Evolutionary conservation across 345 rosid genomes (phyloP), one percentile per base, ranked within the genome.

Genomic region (Rubroshorea leprosula): DNA sequence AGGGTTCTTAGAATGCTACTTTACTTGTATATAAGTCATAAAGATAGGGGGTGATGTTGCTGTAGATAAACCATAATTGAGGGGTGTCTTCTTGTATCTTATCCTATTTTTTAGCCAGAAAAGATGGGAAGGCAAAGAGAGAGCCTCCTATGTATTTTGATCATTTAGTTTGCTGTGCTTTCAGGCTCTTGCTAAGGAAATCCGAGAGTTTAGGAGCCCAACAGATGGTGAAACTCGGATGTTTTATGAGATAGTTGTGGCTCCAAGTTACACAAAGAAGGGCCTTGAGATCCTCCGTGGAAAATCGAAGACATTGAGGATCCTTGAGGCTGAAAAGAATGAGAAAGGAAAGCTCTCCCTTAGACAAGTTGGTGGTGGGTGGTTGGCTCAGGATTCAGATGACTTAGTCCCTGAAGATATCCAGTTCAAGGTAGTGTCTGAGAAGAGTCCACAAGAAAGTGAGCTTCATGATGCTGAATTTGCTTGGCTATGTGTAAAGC

Each of bases 401-500:
- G 96, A 89, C 52, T 38, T 83, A 58, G 82, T 83, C 45, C 99
- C 97, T 0, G 72, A 79, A 74, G 92, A 80, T 69, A 87, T 89
- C 61, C 70, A 78, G 46, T 89, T 93, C 71, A 75, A 56, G n/a
- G 75, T 72, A 1, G 77, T 79, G 61, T 83, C 99, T 13, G 84
- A 82, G 61, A 85, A 74, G 65, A 59, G 67, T 53, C 94, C 88
- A 3, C 66, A 56, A 21, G 83, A 79, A 65, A 83, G 67, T 46
- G 81, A 80, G 58, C 80, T 93, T 50, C 47, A 52, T 6, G 96
- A 93, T 75, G 97, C 94, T 10, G 72, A 89, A 68, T 93, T 93
- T 83, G 99, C 99, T 2, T 93, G 99, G 97, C 78, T 85, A 5
- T 93, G 99, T 52, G 97, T 74, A 16, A 93, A 93, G 81, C 99